A percentile compares a stretch with the other conserved stretches of the same genome.
Evolutionary conservation across 495 filamentous ascomycete species (phyloP).

Genomic region (Rostrohypoxylon terebratum): DNA sequence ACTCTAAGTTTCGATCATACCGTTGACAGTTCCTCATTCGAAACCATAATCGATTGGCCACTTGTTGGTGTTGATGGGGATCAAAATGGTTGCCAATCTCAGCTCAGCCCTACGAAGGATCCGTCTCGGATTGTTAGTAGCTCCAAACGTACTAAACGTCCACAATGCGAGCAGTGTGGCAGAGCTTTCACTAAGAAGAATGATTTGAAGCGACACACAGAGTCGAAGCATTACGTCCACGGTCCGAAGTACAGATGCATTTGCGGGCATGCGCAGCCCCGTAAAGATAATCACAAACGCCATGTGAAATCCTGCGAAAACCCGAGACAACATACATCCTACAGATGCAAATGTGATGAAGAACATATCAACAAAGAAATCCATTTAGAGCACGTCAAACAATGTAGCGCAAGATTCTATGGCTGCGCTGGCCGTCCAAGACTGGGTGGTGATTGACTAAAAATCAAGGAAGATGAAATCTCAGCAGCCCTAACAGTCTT

Average conservation of each 20-base stretch:
- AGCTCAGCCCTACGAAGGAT: neutral
- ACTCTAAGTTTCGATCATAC: neutral
- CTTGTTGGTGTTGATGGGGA: neutral
- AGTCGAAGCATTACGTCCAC: neutral
- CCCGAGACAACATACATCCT: neutral
- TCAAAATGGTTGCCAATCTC: neutral
- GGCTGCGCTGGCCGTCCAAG: constrained; percentile 1
- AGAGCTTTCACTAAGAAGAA: neutral
- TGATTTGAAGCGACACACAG: neutral
- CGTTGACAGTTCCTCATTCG: neutral
- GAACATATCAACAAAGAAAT: neutral
- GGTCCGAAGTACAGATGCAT: neutral
- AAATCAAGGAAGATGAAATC: neutral
- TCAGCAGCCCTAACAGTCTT: neutral
- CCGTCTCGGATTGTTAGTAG: neutral
- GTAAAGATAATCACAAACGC: constrained; percentile 1
- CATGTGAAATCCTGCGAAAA: neutral
- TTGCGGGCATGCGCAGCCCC: neutral
- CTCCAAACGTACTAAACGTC: neutral
- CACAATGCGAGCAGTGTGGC: neutral
- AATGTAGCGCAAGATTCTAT: neutral
- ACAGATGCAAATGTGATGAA: constrained; percentile 4
- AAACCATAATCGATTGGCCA: neutral
- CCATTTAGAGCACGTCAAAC: neutral
- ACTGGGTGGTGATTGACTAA: neutral